Evolutionary conservation across 352 stramenopile species (phyloP).

Genomic region (Phytophthora agathidicida): DNA sequence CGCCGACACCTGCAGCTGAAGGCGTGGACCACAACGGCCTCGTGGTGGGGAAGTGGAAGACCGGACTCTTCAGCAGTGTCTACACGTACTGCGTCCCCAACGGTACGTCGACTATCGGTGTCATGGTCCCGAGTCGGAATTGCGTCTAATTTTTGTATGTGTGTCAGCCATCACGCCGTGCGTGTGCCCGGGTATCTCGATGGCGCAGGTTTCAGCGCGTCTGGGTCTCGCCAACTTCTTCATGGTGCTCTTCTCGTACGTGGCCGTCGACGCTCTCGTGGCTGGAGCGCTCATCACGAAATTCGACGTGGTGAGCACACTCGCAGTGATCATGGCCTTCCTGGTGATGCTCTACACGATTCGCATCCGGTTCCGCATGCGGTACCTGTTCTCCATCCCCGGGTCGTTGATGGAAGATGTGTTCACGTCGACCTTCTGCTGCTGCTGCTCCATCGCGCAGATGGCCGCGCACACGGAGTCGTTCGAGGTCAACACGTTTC

Average conservation of each 20-base stretch:
- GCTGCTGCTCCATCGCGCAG: conserved; percentile 53
- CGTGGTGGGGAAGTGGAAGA: conserved; percentile 47
- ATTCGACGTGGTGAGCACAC: conserved; percentile 33
- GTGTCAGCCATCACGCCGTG: conserved; percentile 39
- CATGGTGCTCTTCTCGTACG: conserved; percentile 36
- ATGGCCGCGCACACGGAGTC: conserved; percentile 59
- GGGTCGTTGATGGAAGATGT: conserved; percentile 48
- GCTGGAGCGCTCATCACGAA: conserved; percentile 35
- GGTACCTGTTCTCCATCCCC: conserved; percentile 59
- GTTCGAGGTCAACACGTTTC: conserved; percentile 40
- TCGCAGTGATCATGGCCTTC: conserved; percentile 41
- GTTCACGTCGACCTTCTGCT: conserved; percentile 37
- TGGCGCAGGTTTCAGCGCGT: conserved; percentile 54
- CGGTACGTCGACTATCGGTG: conserved; percentile 14
- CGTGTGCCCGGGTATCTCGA: conserved; percentile 46
- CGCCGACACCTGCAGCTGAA: conserved; percentile 26
- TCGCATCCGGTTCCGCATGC: conserved; percentile 59
- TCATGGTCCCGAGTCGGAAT: background rate
- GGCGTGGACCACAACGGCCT: conserved; percentile 47
- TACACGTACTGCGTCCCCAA: conserved; percentile 44
- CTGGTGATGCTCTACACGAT: conserved; percentile 39
- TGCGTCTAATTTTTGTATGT: background rate
- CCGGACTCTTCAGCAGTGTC: conserved; percentile 36
- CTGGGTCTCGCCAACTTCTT: conserved; percentile 50
- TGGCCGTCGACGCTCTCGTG: conserved; percentile 39